Percentiles rank a stretch among this genome's conserved stretches.
Conservation (phyloP, 2,329 filamentous ascomycete species). For the Penicillium hesseltinei region DNA sequence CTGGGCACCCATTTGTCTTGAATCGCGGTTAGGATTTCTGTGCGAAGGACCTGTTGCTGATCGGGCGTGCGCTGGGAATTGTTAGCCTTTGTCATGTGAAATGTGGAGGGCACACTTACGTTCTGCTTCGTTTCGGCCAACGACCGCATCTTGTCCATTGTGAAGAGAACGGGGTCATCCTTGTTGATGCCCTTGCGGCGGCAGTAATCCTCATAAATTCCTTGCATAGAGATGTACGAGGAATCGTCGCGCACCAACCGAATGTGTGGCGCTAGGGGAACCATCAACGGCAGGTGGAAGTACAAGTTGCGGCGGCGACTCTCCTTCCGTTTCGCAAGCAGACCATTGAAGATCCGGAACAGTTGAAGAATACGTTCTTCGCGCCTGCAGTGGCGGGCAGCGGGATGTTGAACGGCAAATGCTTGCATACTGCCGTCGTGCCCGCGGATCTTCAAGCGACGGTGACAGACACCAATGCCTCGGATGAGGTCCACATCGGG, state of each 20-base stretch:
- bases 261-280: constrained; percentile 91
- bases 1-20: constrained; percentile 90
- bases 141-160: constrained; percentile 86
- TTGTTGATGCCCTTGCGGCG: constrained; percentile 82
- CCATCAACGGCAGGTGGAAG: constrained; percentile 93
- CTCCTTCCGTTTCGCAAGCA: constrained; percentile 88
- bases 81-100: constrained; percentile 27
- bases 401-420: constrained; percentile 95
- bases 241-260: constrained; percentile 93
- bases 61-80: constrained; percentile 53
- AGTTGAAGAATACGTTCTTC: constrained; percentile 95
- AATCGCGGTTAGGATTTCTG: constrained; percentile 93
- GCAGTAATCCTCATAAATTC: constrained; percentile 95
- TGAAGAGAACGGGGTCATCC: constrained; percentile 92
- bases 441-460: constrained; percentile 90
- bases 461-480: constrained; percentile 85
- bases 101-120: constrained; percentile 31
- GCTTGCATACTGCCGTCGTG: constrained; percentile 97
- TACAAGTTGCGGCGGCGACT: constrained; percentile 88
- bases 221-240: constrained; percentile 90
- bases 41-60: constrained; percentile 67
- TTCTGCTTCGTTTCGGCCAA: constrained; percentile 67
- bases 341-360: constrained; percentile 96
- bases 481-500: constrained; percentile 92
- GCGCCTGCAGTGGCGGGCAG: constrained; percentile 83